A percentile compares a stretch with the other conserved stretches of the same genome.
These are phyloP conservation scores for Penicillium longicatenatum DNA, from an alignment of 495 filamentous ascomycete genomes.

Conservation along the genomic window DNA sequence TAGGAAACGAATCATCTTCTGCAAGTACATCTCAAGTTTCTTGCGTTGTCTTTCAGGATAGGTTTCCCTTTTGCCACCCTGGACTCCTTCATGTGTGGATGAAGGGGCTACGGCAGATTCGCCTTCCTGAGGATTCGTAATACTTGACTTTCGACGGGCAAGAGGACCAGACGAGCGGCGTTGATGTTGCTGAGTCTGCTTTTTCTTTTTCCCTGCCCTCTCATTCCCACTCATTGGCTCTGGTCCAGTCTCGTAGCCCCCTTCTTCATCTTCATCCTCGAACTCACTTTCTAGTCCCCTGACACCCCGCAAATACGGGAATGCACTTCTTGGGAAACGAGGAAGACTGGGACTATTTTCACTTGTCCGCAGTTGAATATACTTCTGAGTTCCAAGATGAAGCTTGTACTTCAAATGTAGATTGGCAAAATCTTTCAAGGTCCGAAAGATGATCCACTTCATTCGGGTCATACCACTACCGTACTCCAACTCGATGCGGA, in stretches of 20 bases:
- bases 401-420: conserved; percentile 91
- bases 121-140: conserved; percentile 46
- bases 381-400: conserved; percentile 76
- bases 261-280: conserved; percentile 80
- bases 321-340: conserved; percentile 85
- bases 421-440: conserved; percentile 86
- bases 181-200: conserved; percentile 41
- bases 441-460: conserved; percentile 93
- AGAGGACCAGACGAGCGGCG: conserved; percentile 56
- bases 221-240: conserved; percentile 62
- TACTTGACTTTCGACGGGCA: conserved; percentile 58
- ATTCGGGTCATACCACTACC: conserved; percentile 93
- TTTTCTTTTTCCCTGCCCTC: conserved; percentile 55
- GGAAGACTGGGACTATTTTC: conserved; percentile 65
- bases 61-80: conserved; percentile 49
- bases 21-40: conserved; percentile 89
- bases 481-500: conserved; percentile 94
- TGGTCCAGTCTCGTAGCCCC: conserved; percentile 57
- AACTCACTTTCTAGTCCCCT: conserved; percentile 76
- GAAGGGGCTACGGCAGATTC: conserved; percentile 44
- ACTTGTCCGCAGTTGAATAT: conserved; percentile 62
- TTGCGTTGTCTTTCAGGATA: conserved; percentile 74
- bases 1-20: conserved; percentile 88
- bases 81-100: conserved; percentile 44
- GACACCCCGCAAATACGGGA: conserved; percentile 84